Evolutionary conservation across 306 rosid genomes (phyloP).

Genomic region (Vigna mungo): DNA sequence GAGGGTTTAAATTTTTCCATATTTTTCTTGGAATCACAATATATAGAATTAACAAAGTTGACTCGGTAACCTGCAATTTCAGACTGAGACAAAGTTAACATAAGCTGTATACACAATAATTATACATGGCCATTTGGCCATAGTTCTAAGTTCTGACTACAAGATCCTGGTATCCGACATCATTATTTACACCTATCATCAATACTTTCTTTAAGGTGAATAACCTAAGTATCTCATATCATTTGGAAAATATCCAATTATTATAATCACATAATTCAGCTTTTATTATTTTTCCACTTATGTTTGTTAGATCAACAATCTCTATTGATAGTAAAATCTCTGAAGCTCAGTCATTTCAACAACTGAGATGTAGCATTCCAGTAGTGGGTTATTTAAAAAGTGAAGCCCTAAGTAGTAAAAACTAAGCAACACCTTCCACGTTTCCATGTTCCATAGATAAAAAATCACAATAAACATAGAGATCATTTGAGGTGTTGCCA

Average conservation of each 20-base stretch:
- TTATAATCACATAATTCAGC: background rate
- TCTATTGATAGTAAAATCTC: background rate
- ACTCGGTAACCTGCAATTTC: background rate
- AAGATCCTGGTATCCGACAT: background rate
- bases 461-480: background rate
- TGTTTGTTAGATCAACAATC: background rate
- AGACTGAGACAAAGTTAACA: background rate
- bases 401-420: background rate
- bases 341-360: slow-evolving; percentile 2
- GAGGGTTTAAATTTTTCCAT: background rate
- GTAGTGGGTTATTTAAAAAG: background rate
- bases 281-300: background rate
- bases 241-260: background rate
- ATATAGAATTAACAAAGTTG: background rate
- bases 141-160: background rate
- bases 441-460: background rate
- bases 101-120: background rate
- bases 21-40: background rate
- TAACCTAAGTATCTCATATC: background rate
- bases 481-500: background rate
- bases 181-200: background rate
- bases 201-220: background rate
- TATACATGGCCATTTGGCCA: background rate
- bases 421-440: background rate
- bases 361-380: background rate